Evolutionary conservation across 1,284 basidiomycete species (phyloP).

Genomic region (Sporisorium iseilematis-ciliati): DNA sequence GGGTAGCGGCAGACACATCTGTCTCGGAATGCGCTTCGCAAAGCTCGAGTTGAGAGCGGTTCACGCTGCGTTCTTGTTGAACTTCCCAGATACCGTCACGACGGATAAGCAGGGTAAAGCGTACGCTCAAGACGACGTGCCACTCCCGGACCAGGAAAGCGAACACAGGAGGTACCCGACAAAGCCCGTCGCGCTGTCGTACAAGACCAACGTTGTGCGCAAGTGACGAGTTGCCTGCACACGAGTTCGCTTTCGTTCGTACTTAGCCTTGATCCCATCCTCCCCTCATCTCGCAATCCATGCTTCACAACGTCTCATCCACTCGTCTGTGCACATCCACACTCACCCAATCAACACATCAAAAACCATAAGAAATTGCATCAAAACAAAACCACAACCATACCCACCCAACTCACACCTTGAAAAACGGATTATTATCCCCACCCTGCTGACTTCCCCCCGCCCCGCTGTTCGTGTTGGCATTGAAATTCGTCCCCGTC

Average conservation of each 20-base stretch:
- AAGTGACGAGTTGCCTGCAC: not conserved
- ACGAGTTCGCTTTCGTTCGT: not conserved
- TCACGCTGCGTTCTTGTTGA: slow-evolving; percentile 38
- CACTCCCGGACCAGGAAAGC: slow-evolving; percentile 42
- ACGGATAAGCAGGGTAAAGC: slow-evolving; percentile 16
- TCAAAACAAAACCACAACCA: not conserved
- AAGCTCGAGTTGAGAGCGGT: slow-evolving; percentile 49
- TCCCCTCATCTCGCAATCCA: not conserved
- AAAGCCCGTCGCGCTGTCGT: slow-evolving; percentile 31
- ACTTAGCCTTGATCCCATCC: too few species aligned
- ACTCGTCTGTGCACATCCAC: not conserved
- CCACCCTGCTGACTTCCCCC: slow-evolving; percentile 17
- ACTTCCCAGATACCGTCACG: slow-evolving; percentile 23
- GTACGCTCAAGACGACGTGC: slow-evolving; percentile 18
- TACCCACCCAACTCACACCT: slow-evolving; percentile 28
- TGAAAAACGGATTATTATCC: slow-evolving; percentile 62
- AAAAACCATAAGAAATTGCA: slow-evolving; percentile 6
- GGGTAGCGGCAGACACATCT: slow-evolving; percentile 52
- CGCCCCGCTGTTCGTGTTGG: slow-evolving; percentile 25
- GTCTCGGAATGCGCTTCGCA: slow-evolving; percentile 52
- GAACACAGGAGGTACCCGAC: slow-evolving; percentile 47
- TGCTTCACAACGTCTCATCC: not conserved
- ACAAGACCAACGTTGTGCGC: slow-evolving; percentile 20
- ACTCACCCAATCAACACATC: not conserved
- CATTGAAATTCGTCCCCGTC: slow-evolving; percentile 54